Conservation (phyloP, 768 basidiomycete genomes). For the Agrocybe praecox region DNA sequence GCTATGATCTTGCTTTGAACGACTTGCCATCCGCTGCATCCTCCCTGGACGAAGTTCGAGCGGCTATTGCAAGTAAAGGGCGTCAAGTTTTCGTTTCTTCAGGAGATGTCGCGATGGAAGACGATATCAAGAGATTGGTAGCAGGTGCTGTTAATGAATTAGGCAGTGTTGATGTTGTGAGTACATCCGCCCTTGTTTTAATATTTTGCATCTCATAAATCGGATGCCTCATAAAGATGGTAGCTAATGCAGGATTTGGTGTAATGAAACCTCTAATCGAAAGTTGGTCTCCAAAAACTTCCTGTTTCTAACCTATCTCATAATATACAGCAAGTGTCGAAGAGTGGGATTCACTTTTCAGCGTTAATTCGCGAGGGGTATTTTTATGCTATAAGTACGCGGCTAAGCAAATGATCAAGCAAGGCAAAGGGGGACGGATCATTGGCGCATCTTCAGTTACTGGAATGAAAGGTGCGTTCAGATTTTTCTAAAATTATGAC, state of each 20-base stretch:
- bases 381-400: constrained; percentile 1
- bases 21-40: constrained; percentile 33
- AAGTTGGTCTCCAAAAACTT: constrained; percentile 6
- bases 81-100: constrained; percentile 14
- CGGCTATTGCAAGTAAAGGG: constrained; percentile 27
- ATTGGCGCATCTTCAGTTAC: not conserved
- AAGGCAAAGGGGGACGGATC: not conserved
- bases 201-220: not conserved
- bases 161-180: constrained; percentile 48
- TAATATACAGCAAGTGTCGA: constrained; percentile 29
- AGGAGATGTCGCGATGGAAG: constrained; percentile 42
- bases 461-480: not conserved
- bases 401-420: constrained; percentile 1
- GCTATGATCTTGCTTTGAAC: constrained; percentile 47
- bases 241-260: constrained; percentile 33
- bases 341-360: constrained; percentile 28
- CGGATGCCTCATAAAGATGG: constrained; percentile 23
- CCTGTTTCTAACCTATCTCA: not conserved
- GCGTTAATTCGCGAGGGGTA: not conserved
- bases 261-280: constrained; percentile 16
- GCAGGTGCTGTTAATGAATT: constrained; percentile 28
- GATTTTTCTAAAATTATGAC: not conserved
- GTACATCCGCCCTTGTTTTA: constrained; percentile 11
- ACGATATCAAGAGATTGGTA: constrained; percentile 42
- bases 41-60: constrained; percentile 26